phyloP scores from a whole-genome alignment of 2,329 filamentous ascomycete species.

The Curvularia lunata region DNA sequence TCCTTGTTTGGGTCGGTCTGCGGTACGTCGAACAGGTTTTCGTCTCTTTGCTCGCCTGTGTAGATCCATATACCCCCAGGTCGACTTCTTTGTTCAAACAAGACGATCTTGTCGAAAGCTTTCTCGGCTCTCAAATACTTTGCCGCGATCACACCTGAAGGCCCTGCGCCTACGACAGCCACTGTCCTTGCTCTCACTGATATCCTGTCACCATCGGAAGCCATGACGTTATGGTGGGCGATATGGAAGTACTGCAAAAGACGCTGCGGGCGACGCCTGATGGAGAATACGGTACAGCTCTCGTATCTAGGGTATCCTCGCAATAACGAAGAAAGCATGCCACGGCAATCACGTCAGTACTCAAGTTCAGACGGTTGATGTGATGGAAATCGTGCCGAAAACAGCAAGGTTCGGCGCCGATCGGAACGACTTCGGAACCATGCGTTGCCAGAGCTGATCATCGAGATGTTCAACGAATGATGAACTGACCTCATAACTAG shows the following conservation, averaged over 20 bases:
- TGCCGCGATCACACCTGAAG: constrained; percentile 77
- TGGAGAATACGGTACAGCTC: not conserved
- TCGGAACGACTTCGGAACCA: constrained; percentile 24
- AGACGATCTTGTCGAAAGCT: constrained; percentile 70
- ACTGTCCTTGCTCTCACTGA: constrained; percentile 61
- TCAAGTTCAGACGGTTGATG: not conserved
- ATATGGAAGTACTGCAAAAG: not conserved
- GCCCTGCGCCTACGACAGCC: constrained; percentile 83
- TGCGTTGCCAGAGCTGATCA: not conserved
- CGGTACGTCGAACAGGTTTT: constrained; percentile 63
- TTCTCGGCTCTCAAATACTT: constrained; percentile 78
- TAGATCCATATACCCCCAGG: constrained; percentile 91
- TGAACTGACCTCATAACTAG: not conserved
- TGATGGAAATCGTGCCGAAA: not conserved
- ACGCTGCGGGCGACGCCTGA: not conserved
- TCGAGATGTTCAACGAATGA: not conserved
- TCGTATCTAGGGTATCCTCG: constrained; percentile 4
- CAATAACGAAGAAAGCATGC: not conserved
- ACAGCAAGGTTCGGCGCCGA: constrained; percentile 20
- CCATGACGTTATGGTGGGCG: constrained; percentile 3
- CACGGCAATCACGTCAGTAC: not conserved
- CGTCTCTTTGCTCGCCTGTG: constrained; percentile 58
- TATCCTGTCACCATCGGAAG: constrained; percentile 19
- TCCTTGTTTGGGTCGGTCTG: constrained; percentile 68
- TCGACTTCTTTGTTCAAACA: constrained; percentile 81